A percentile compares a stretch with the other conserved stretches of the same genome.
These are phyloP conservation scores for Xylariomycetidae sp. DNA, from an alignment of 2,329 filamentous ascomycete genomes.

Conservation along the genomic window DNA sequence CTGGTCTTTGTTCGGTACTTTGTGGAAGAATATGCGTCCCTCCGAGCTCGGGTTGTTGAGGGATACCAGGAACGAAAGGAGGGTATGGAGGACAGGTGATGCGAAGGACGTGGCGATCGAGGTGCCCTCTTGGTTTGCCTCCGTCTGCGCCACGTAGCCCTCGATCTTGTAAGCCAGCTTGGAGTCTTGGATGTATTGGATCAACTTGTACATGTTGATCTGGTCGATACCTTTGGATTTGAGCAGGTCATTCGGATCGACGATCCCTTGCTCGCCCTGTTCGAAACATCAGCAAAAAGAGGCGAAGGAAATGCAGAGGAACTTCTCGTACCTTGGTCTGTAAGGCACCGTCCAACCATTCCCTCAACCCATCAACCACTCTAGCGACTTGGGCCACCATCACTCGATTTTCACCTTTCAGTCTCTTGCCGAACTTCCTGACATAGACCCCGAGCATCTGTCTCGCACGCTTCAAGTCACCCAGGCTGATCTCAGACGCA, in stretches of 20 bases:
- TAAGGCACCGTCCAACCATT: constrained; percentile 56
- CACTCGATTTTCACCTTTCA: constrained; percentile 86
- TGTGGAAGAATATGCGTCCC: constrained; percentile 60
- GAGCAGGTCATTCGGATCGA: constrained; percentile 67
- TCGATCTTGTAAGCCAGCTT: constrained; percentile 94
- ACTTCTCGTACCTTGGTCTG: constrained; percentile 37
- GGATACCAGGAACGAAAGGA: constrained; percentile 63
- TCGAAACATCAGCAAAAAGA: constrained; percentile 10
- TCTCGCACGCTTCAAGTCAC: constrained; percentile 66
- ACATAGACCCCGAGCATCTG: constrained; percentile 76
- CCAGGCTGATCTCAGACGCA: constrained; percentile 67
- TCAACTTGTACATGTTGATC: constrained; percentile 86
- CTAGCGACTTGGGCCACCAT: constrained; percentile 85
- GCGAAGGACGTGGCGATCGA: constrained; percentile 30
- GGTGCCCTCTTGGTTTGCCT: constrained; percentile 31
- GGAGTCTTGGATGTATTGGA: constrained; percentile 82
- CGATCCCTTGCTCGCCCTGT: constrained; percentile 55
- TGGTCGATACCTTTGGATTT: constrained; percentile 85
- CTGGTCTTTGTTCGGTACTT: constrained; percentile 25
- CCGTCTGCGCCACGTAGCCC: constrained; percentile 67
- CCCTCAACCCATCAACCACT: constrained; percentile 70
- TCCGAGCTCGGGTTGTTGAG: constrained; percentile 79
- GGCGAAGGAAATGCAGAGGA: background rate
- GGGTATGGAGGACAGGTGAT: constrained; percentile 47
- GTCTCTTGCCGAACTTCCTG: constrained; percentile 76